Evolutionary conservation across 257 asterid species (phyloP).

Genomic region (Solanum etuberosum): DNA sequence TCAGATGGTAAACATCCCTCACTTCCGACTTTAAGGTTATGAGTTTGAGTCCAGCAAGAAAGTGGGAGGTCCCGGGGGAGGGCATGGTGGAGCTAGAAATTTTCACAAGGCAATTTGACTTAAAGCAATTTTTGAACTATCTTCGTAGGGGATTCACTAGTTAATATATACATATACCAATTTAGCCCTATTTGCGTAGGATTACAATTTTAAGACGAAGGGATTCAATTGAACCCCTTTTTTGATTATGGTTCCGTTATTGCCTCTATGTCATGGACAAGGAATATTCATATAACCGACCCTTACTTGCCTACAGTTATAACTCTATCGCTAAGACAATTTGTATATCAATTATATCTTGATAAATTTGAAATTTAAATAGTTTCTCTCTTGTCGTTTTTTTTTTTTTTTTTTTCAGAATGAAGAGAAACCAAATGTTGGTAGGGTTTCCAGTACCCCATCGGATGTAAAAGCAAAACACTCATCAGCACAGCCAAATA

Average conservation of each 20-base stretch:
- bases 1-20: not conserved
- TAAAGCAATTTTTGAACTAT: not conserved
- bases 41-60: not conserved
- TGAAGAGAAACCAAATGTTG: constrained; percentile 8
- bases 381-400: not conserved
- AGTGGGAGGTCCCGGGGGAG: no score
- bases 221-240: not conserved
- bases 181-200: not conserved
- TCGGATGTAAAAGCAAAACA: not conserved
- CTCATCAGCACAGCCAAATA: not conserved
- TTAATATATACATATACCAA: not conserved
- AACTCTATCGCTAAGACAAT: not conserved
- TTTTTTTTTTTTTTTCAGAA: constrained; percentile 2
- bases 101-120: not conserved
- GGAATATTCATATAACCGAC: not conserved
- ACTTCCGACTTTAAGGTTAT: not conserved
- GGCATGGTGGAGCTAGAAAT: not conserved
- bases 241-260: not conserved
- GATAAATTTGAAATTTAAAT: not conserved
- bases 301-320: not conserved
- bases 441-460: constrained; percentile 28
- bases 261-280: not conserved
- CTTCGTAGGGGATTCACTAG: not conserved
- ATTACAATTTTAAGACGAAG: not conserved
- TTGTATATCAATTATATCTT: not conserved